Conservation (phyloP, 2,329 filamentous ascomycete genomes). For the Coccinonectria pachysandricola region DNA sequence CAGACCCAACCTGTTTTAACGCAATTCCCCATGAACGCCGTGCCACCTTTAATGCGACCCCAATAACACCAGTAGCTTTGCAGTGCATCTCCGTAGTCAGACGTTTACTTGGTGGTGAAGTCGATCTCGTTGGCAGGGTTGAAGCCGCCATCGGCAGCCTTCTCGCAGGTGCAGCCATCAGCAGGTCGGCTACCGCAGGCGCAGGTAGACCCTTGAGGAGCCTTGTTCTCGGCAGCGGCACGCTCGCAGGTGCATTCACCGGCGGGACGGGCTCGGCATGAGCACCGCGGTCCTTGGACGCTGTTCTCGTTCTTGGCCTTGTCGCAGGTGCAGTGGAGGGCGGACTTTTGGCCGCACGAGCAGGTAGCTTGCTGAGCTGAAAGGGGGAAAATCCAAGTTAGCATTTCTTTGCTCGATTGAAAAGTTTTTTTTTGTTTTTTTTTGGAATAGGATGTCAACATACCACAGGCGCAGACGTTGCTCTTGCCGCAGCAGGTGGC, state of each 20-base stretch:
- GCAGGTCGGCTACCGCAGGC: conserved; percentile 66
- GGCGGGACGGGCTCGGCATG: conserved; percentile 70
- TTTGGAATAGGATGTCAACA: conserved; percentile 23
- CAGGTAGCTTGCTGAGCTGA: conserved; percentile 58
- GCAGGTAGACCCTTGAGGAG: conserved; percentile 52
- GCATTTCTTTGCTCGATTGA: too few relatives aligned
- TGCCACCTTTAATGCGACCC: too few relatives aligned
- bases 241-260: conserved; percentile 76
- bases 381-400: not conserved
- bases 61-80: too few relatives aligned
- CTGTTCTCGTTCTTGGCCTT: conserved; percentile 69
- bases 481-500: conserved; percentile 49
- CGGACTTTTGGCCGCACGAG: conserved; percentile 82
- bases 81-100: too few relatives aligned
- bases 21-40: too few relatives aligned
- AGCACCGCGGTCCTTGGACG: conserved; percentile 64
- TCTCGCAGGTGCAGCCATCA: conserved; percentile 73
- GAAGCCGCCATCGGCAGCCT: conserved; percentile 50
- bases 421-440: too few relatives aligned
- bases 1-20: too few relatives aligned
- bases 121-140: conserved; percentile 66
- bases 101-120: conserved; percentile 82
- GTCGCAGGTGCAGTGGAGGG: conserved; percentile 77
- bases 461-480: conserved; percentile 46
- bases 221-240: conserved; percentile 58